phyloP scores from a whole-genome alignment of 768 basidiomycete genomes.

The Xanthoconium purpureum region DNA sequence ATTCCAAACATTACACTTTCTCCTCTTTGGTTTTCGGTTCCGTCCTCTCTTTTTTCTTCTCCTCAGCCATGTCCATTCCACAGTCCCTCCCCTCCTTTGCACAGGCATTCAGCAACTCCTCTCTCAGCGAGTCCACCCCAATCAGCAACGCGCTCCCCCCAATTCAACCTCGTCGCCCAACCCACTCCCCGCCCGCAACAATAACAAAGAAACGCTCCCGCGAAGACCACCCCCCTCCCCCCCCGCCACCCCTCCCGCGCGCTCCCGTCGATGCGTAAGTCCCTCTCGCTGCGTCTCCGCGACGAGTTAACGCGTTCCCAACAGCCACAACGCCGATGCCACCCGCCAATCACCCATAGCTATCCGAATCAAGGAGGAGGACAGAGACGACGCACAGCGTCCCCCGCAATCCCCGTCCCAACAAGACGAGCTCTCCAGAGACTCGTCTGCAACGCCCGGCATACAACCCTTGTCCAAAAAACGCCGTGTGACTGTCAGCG shows the following conservation, averaged over 20 bases:
- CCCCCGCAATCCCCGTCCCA: constrained; percentile 34
- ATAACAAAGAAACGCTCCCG: constrained; percentile 44
- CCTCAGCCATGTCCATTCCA: constrained; percentile 41
- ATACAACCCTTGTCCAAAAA: constrained; percentile 50
- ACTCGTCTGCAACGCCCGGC: constrained; percentile 37
- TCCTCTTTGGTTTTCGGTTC: not conserved
- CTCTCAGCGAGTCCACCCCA: constrained; percentile 47
- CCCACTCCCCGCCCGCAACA: constrained; percentile 33
- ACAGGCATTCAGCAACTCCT: constrained; percentile 64
- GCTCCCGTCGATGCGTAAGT: constrained; percentile 45
- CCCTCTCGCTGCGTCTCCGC: not conserved
- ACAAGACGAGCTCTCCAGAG: constrained; percentile 9
- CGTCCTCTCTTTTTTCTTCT: not conserved
- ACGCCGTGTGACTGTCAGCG: constrained; percentile 70
- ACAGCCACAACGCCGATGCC: constrained; percentile 20
- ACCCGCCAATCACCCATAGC: constrained; percentile 45
- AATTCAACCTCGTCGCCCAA: constrained; percentile 41
- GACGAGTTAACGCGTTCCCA: constrained; percentile 15
- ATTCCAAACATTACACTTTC: not conserved
- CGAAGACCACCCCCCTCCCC: constrained; percentile 28
- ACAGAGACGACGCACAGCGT: constrained; percentile 39
- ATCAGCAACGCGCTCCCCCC: constrained; percentile 63
- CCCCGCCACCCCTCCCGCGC: constrained; percentile 19
- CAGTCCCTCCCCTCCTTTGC: constrained; percentile 79
- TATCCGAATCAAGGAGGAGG: constrained; percentile 64